Evolutionary conservation across 2,329 filamentous ascomycete species (phyloP), one percentile per base, ranked within the genome.

Genomic region (Penicillium corylophilum): DNA sequence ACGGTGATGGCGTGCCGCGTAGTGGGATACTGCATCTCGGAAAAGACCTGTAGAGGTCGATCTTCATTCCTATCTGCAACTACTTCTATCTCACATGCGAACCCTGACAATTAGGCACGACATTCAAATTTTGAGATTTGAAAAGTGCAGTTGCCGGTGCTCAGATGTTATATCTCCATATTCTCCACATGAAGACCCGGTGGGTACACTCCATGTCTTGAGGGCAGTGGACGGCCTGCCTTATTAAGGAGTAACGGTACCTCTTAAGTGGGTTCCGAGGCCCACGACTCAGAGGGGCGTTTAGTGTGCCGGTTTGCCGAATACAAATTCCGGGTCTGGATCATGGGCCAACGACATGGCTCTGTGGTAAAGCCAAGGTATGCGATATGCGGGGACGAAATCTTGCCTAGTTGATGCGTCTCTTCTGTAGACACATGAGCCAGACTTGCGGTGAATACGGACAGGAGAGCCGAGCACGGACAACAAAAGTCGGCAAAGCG

Each of bases 251-350:
- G 29, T 8, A 28, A 28, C 7, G 12, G 26, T 8, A 5, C 15
- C 35, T 38, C 35, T 9, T 4, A 5, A 28, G 35, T 41, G 48
- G 47, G 24, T 49, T 45, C 35, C 35, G 3, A 13, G 31, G 31
- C 31, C 31, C n/a, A 9, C 4, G 35, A 18, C 18, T 38, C 16
- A 10, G 18, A 15, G 13, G n/a, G 35, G 13, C 16, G 8, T 56
- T 52, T 56, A 56, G 52, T 45, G 63, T 69, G 66, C 66, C 65
- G 66, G 64, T 68, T 68, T 69, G 63, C 66, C 66, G 66, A 67
- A 38, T 49, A 48, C 50, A 43, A 40, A 46, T 50, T 33, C 26
- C 18, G 33, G 28, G 33, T 20, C 45, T 22, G 16, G 15, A 44
- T 3, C 7, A 10, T 31, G 23, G 15, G 12, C 26, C 42, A 44